Evolutionary conservation across 2,329 filamentous ascomycete genomes (phyloP).

Genomic region (Epichloe brachyelytri): DNA sequence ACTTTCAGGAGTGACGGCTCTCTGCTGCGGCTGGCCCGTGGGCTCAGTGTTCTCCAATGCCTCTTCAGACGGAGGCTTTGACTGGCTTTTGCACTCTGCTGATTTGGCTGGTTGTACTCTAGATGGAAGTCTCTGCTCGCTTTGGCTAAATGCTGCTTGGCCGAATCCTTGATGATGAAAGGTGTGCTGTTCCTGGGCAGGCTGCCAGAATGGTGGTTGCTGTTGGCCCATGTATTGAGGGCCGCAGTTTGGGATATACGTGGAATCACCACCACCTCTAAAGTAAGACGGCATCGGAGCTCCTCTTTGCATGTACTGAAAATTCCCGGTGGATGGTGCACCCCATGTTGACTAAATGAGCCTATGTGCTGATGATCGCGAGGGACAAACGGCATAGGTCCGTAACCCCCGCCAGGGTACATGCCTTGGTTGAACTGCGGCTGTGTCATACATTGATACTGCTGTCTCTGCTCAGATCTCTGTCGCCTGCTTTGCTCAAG

Average conservation of each 20-base stretch:
- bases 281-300: background rate
- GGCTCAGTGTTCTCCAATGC: conserved; percentile 7
- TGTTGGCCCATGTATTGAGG: background rate
- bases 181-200: background rate
- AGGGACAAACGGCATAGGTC: background rate
- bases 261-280: background rate
- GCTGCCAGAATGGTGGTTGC: background rate
- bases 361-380: conserved; percentile 1
- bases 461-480: background rate
- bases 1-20: conserved; percentile 4
- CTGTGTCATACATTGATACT: background rate
- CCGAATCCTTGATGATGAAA: background rate
- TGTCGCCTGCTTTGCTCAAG: background rate
- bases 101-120: background rate
- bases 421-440: background rate
- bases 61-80: conserved; percentile 19
- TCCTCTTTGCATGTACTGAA: background rate
- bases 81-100: conserved; percentile 10
- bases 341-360: background rate
- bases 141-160: background rate
- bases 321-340: background rate
- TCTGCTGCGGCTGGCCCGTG: background rate
- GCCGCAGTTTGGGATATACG: background rate
- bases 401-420: background rate
- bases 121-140: background rate